Evolutionary conservation across 306 rosid genomes (phyloP).

Genomic region (Vigna angularis): DNA sequence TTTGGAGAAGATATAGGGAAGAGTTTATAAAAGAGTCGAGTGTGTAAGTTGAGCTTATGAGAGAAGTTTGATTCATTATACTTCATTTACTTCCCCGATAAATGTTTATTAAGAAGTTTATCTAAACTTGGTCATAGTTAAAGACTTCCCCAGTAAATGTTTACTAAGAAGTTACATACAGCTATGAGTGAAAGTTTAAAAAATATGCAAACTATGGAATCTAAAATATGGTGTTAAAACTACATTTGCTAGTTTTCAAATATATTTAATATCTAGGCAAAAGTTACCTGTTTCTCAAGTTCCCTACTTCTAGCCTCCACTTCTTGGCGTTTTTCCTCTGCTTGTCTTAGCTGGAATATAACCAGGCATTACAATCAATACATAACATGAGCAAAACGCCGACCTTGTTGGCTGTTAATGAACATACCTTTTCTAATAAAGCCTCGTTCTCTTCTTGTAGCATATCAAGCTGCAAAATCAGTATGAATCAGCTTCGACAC

Average conservation of each 20-base stretch:
- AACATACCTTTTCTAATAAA: conserved; percentile 74
- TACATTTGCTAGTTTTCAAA: conserved; percentile 16
- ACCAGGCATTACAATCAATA: conserved; percentile 38
- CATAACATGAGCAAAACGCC: conserved; percentile 17
- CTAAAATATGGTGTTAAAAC: conserved; percentile 28
- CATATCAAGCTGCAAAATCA: conserved; percentile 92
- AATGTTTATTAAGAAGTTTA: neutral
- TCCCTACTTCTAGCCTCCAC: conserved; percentile 92
- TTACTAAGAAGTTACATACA: neutral
- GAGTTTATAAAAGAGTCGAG: neutral
- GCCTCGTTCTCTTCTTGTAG: conserved; percentile 81
- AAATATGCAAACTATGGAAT: conserved; percentile 30
- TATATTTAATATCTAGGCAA: conserved; percentile 29
- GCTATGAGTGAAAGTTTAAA: neutral
- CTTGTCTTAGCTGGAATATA: conserved; percentile 75
- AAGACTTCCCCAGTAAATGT: neutral
- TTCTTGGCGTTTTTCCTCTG: conserved; percentile 83
- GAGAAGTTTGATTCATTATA: neutral
- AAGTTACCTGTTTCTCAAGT: conserved; percentile 89
- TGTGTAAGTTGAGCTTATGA: neutral
- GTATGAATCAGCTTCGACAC: conserved; percentile 44
- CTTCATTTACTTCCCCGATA: neutral
- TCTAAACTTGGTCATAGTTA: conserved; percentile 5
- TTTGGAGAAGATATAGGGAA: neutral
- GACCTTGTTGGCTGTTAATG: conserved; percentile 17